phyloP scores from a whole-genome alignment of 139 green algal species.

The Chlorella sp. region DNA sequence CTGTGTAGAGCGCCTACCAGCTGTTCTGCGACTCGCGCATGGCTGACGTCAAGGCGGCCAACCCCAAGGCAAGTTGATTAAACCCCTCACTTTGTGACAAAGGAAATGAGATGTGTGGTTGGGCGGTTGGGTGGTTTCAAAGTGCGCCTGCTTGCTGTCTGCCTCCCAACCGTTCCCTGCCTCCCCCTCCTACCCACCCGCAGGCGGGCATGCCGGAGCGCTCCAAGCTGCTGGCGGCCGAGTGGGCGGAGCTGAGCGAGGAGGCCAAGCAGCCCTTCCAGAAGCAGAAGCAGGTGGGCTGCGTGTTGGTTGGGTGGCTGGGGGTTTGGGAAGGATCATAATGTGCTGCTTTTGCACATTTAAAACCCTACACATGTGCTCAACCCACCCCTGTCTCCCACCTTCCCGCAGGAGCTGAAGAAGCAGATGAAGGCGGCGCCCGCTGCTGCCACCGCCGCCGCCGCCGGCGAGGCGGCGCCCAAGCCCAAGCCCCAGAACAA shows the following conservation, averaged over 20 bases:
- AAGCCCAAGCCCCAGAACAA: background rate
- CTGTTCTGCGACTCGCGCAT: conserved; percentile 11
- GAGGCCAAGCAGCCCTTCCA: background rate
- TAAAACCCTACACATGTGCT: background rate
- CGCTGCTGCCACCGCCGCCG: background rate
- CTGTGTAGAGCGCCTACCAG: conserved; percentile 11
- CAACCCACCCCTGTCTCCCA: background rate
- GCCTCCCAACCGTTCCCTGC: background rate
- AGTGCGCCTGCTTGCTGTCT: background rate
- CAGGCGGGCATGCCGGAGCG: conserved; percentile 12
- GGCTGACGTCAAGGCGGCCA: background rate
- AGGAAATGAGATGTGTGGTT: background rate
- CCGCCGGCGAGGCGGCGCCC: background rate
- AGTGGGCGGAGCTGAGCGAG: background rate
- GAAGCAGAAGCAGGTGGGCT: background rate
- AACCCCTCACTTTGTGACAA: background rate
- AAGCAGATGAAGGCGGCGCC: background rate
- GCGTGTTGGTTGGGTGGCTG: background rate
- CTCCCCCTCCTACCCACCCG: background rate
- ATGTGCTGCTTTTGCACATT: no score
- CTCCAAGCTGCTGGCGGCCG: background rate
- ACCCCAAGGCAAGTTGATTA: conserved; percentile 5
- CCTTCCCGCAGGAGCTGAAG: conserved; percentile 1
- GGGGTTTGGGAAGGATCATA: background rate
- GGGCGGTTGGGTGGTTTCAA: background rate